These are phyloP conservation scores for Pseudogymnoascus sp. DNA, from an alignment of 2,329 filamentous ascomycete genomes.

Conservation along the genomic window DNA sequence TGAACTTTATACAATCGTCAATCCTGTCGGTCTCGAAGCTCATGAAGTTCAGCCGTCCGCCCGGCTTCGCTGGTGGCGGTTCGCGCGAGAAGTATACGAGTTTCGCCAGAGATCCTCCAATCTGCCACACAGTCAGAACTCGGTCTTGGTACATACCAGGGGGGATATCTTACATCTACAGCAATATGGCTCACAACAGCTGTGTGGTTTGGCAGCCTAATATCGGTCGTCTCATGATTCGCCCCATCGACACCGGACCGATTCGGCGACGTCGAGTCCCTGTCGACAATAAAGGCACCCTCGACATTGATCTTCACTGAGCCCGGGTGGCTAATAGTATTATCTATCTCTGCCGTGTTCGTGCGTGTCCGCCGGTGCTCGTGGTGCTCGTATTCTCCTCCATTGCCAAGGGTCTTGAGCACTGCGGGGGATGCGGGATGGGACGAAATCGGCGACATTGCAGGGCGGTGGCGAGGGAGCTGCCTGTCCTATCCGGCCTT, in stretches of 20 bases:
- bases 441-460: constrained; percentile 2
- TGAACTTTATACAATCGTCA: constrained; percentile 86
- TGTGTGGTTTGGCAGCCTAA: constrained; percentile 91
- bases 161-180: constrained; percentile 63
- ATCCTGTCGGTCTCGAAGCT: constrained; percentile 95
- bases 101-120: constrained; percentile 91
- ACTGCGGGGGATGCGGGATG: not conserved
- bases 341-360: constrained; percentile 30
- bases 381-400: constrained; percentile 3
- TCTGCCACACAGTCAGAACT: constrained; percentile 42
- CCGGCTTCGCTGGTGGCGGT: constrained; percentile 65
- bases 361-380: constrained; percentile 20
- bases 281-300: constrained; percentile 92
- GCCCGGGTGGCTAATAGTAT: constrained; percentile 47
- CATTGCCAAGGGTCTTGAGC: constrained; percentile 7
- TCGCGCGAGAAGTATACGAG: constrained; percentile 96
- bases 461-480: not conserved
- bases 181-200: constrained; percentile 94
- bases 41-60: constrained; percentile 87
- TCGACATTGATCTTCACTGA: constrained; percentile 92
- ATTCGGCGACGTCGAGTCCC: constrained; percentile 51
- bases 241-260: constrained; percentile 34
- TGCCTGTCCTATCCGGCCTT: constrained; percentile 2
- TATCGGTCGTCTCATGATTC: constrained; percentile 74
- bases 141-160: not conserved